Evolutionary conservation across 2,329 filamentous ascomycete species (phyloP), one percentile per base, ranked within the genome.

Genomic region (Colletotrichum spaethianum): DNA sequence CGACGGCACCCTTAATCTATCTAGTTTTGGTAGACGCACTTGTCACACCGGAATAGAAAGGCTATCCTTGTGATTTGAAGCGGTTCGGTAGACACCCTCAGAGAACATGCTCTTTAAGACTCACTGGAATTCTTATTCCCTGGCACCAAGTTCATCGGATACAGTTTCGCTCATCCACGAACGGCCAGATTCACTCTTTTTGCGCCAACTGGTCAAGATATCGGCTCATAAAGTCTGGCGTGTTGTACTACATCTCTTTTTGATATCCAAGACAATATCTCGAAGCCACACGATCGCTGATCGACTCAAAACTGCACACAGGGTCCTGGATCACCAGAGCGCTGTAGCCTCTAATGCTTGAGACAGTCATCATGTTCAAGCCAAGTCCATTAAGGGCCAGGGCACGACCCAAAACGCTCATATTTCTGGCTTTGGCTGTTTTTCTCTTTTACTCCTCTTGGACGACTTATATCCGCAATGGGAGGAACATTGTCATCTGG

Each of bases 371-470:
- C 63, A 81, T 82, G 79, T 60, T 75, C 53, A 73, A 74, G 57
- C 74, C 73, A 40, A 61, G 67, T 33, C 38, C 71, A 33, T 62
- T 70, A 14, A 52, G 67, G 18, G 68, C 78, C 73, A 78, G 83
- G 67, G 79, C 83, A 55, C 80, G 85, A 70, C 83, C 84, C 65
- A 84, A 81, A 76, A 79, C 82, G 42, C 73, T 87, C 31, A 73
- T 86, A 6, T 74, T 86, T 44, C 76, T 86, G 33, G 78, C 79
- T 36, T 69, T 86, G 23, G 82, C 82, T 36, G 77, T 82, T 46
- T 74, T 83, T n/a, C 79, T 82, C n/a, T 78, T 84, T 38, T 87
- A 86, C 75, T 84, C 82, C 75, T 73, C 86, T 53, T 72, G 86
- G 33, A 81, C 85, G 69, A 82, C 80, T 72, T 79, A 77, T n/a